Evolutionary conservation across 179 eudicot genomes (phyloP), one percentile per base, ranked within the genome.

Genomic region (Carnegiea gigantea): DNA sequence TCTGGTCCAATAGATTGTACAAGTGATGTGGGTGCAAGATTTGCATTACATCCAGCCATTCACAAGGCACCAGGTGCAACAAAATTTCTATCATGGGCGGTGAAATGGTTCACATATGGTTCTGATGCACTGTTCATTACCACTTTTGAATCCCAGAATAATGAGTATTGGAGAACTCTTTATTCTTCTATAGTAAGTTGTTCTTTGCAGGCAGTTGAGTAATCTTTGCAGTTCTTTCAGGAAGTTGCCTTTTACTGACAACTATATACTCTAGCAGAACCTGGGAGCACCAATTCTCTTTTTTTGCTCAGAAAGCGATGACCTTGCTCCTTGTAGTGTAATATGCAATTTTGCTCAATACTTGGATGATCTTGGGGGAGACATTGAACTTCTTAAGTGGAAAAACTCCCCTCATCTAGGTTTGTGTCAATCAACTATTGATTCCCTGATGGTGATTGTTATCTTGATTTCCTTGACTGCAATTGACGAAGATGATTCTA

Each of bases 71-170:
- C 92, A 75, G 91, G 91, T 77, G 86, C 91, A 30, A 60, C 90
- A 53, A 89, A 88, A 82, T 75, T 89, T 60, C 80, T 83, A 24
- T 88, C 94, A 15, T 81, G 85, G 85, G 62, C 86, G 23, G 88
- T 84, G n/a, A 91, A 85, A 82, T 89, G 88, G 74, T 82, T 91
- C 46, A 83, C 90, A 20, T 87, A 89, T 78, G 83, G 90, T 67
- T 82, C 89, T 53, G 94, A 91, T 86, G 90, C 92, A 40, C 80
- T 91, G 15, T 91, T 91, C 76, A 78, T 91, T 40, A 90, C 92
- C 60, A 87, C 86, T 53, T 88, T 89, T 81, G 90, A 86, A 73
- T 80, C 90, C 77, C 89, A 89, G 21, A 83, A 86, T 23, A 36
- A 85, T 6, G 88, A 89, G 62, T 90, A 87, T 75, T 91, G 90